These are phyloP conservation scores for Leucaena leucocephala DNA, from an alignment of 306 rosid genomes.

Conservation along the genomic window DNA sequence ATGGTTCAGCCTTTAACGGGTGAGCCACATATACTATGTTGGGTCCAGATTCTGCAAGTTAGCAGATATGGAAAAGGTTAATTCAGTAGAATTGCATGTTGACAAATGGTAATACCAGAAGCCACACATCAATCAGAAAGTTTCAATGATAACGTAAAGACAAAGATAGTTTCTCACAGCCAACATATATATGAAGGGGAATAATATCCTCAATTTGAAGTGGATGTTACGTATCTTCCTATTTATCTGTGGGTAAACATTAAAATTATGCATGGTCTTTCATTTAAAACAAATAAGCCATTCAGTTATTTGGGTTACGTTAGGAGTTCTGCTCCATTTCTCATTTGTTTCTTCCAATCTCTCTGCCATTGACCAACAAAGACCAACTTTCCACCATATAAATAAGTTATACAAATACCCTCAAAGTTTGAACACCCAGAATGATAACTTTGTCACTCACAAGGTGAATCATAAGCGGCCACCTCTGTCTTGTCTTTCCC, in stretches of 20 bases:
- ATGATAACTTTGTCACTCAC: not conserved
- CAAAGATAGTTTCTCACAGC: constrained; percentile 12
- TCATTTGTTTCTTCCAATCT: not conserved
- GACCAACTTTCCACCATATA: not conserved
- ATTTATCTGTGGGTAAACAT: not conserved
- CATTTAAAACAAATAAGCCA: not conserved
- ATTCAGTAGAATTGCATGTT: constrained; percentile 3
- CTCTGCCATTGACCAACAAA: not conserved
- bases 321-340: not conserved
- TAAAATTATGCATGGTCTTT: not conserved
- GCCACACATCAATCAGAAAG: constrained; percentile 33
- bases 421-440: not conserved
- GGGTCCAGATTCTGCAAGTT: constrained; percentile 43
- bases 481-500: not conserved
- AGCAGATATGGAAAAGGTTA: constrained; percentile 22
- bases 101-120: constrained; percentile 23
- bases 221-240: constrained; percentile 4
- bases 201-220: not conserved
- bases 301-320: not conserved
- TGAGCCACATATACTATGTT: constrained; percentile 42
- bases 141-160: constrained; percentile 12
- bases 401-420: not conserved
- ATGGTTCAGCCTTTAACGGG: constrained; percentile 48
- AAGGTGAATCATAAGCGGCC: not conserved
- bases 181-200: not conserved